Conservation (phyloP, 805 yeast genomes). For the Yarrowia osloensis region DNA sequence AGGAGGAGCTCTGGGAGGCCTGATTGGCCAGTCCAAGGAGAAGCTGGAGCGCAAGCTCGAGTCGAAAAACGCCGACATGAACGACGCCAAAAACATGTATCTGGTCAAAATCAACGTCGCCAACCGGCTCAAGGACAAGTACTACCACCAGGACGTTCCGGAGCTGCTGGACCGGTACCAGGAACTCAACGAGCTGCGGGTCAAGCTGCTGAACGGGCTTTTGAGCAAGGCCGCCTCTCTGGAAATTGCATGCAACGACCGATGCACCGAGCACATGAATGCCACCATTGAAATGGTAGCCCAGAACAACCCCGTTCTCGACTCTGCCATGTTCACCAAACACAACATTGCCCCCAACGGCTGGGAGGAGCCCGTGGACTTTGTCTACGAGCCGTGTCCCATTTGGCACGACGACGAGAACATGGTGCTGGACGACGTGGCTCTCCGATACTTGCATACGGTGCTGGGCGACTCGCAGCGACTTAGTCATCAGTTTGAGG, state of each 20-base stretch:
- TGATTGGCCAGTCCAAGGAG: slow-evolving; percentile 37
- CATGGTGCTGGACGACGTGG: slow-evolving; percentile 53
- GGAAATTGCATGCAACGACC: slow-evolving; percentile 59
- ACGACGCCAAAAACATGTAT: slow-evolving; percentile 80
- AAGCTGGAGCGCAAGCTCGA: slow-evolving; percentile 52
- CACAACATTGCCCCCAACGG: slow-evolving; percentile 61
- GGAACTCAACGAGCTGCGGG: slow-evolving; percentile 78
- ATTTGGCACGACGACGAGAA: slow-evolving; percentile 97
- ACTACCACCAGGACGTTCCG: slow-evolving; percentile 88
- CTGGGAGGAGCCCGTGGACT: slow-evolving; percentile 89
- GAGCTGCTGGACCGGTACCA: slow-evolving; percentile 83
- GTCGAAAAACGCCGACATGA: slow-evolving; percentile 78
- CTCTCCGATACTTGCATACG: slow-evolving; percentile 43
- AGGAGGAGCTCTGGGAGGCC: slow-evolving; percentile 31
- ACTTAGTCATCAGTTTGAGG: slow-evolving; percentile 34
- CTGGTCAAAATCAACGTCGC: slow-evolving; percentile 78
- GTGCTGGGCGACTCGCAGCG: slow-evolving; percentile 43
- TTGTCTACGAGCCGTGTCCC: slow-evolving; percentile 80
- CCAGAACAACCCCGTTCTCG: slow-evolving; percentile 72
- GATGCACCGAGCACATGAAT: slow-evolving; percentile 49
- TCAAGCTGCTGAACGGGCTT: slow-evolving; percentile 66
- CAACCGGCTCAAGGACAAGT: slow-evolving; percentile 89
- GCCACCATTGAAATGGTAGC: slow-evolving; percentile 57
- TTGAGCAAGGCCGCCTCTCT: slow-evolving; percentile 61
- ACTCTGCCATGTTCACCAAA: slow-evolving; percentile 87